A percentile compares a stretch with the other conserved stretches of the same genome.
These are phyloP conservation scores for Millerozyma miso DNA, from an alignment of 805 yeast genomes.

Conservation along the genomic window DNA sequence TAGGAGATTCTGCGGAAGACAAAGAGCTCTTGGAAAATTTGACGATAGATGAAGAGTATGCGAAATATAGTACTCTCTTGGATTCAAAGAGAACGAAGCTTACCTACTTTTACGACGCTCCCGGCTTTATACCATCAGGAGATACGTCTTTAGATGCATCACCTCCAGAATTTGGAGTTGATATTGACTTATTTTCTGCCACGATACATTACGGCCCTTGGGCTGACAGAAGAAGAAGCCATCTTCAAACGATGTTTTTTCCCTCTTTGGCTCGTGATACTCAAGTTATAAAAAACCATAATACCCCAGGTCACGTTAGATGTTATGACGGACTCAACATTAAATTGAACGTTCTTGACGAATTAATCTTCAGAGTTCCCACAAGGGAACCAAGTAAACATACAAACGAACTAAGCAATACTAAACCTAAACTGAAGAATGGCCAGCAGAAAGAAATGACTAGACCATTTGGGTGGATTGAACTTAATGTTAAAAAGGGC, in stretches of 20 bases:
- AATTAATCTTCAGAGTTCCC: constrained; percentile 69
- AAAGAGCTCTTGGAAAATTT: constrained; percentile 24
- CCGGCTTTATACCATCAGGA: constrained; percentile 42
- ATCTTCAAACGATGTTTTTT: constrained; percentile 59
- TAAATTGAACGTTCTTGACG: constrained; percentile 57
- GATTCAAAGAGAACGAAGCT: constrained; percentile 56
- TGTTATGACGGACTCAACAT: constrained; percentile 53
- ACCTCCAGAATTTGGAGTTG: constrained; percentile 47
- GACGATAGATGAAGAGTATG: constrained; percentile 65
- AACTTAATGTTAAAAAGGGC: constrained; percentile 53
- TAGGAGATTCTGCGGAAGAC: constrained; percentile 33
- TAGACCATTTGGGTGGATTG: constrained; percentile 92
- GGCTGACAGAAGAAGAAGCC: constrained; percentile 81
- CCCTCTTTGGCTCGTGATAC: constrained; percentile 66
- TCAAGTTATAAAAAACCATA: constrained; percentile 23
- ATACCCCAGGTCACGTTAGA: constrained; percentile 48
- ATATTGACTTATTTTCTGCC: constrained; percentile 53
- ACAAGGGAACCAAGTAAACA: constrained; percentile 83
- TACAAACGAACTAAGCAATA: constrained; percentile 22
- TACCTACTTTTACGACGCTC: constrained; percentile 64
- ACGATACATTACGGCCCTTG: constrained; percentile 89
- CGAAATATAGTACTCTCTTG: constrained; percentile 65
- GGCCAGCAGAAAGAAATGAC: constrained; percentile 14
- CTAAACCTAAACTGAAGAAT: constrained; percentile 4
- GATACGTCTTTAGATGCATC: constrained; percentile 8